These are phyloP conservation scores for Monosporascus cannonballus DNA, from an alignment of 2,329 filamentous ascomycete genomes.

Conservation along the genomic window DNA sequence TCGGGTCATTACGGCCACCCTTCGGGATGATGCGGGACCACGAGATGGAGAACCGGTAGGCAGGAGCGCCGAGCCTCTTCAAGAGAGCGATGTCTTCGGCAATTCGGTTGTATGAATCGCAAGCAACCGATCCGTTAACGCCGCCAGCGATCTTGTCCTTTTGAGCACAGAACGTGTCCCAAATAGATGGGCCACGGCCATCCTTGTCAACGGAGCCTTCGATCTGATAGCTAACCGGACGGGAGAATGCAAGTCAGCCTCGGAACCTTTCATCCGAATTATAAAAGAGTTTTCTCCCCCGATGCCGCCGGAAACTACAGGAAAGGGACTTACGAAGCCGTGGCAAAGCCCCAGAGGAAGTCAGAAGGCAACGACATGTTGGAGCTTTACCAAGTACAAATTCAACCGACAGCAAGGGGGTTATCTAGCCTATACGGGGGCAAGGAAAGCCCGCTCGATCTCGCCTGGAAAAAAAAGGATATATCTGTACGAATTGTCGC, in stretches of 20 bases:
- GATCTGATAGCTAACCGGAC: slow-evolving; percentile 67
- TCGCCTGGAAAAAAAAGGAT: slow-evolving; percentile 26
- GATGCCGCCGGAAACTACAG: not conserved
- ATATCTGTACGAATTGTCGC: slow-evolving; percentile 14
- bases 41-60: slow-evolving; percentile 80
- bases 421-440: slow-evolving; percentile 15
- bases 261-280: slow-evolving; percentile 1
- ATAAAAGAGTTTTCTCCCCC: not conserved
- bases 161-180: slow-evolving; percentile 81
- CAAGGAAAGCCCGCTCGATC: slow-evolving; percentile 13
- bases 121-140: slow-evolving; percentile 69
- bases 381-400: slow-evolving; percentile 6
- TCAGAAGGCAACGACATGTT: slow-evolving; percentile 58
- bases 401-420: slow-evolving; percentile 7
- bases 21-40: slow-evolving; percentile 82
- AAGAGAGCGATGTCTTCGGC: slow-evolving; percentile 71
- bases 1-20: slow-evolving; percentile 74
- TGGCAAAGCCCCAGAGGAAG: slow-evolving; percentile 77
- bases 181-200: slow-evolving; percentile 76
- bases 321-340: slow-evolving; percentile 53
- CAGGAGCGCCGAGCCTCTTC: slow-evolving; percentile 64
- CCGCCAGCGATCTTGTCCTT: slow-evolving; percentile 79
- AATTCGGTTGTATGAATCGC: slow-evolving; percentile 80
- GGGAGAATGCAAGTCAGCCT: slow-evolving; percentile 11
- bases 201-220: slow-evolving; percentile 71